Evolutionary conservation across 306 rosid genomes (phyloP).

Genomic region (Medicago arabica): DNA sequence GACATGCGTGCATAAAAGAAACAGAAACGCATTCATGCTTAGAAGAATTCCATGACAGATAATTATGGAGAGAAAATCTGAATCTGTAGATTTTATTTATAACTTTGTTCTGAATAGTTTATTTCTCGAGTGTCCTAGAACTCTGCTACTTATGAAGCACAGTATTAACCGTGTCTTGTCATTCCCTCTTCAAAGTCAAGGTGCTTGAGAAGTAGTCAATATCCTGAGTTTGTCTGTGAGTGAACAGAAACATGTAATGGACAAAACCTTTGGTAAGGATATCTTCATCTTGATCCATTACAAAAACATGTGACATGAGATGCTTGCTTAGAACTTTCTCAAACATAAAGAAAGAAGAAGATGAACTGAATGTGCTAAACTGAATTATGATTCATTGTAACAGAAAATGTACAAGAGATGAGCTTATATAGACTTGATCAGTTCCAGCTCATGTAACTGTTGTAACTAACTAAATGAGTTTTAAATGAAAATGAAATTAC

Average conservation of each 20-base stretch:
- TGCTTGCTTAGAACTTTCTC: not conserved
- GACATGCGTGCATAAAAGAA: slow-evolving; percentile 37
- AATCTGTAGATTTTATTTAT: not conserved
- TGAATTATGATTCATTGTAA: too few species aligned
- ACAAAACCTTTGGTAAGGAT: not conserved
- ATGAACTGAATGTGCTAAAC: too few species aligned
- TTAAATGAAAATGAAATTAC: too few species aligned
- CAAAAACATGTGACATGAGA: not conserved
- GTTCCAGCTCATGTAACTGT: too few species aligned
- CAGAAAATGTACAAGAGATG: too few species aligned
- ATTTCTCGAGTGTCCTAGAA: too few species aligned
- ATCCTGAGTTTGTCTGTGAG: not conserved
- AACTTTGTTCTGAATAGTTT: not conserved
- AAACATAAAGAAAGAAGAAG: too few species aligned
- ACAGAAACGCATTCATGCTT: slow-evolving; percentile 6
- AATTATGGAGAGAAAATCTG: slow-evolving; percentile 13
- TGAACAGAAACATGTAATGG: not conserved
- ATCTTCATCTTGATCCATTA: not conserved
- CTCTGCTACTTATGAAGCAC: not conserved
- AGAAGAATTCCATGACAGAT: not conserved
- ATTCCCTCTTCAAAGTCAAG: not conserved
- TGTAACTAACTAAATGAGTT: too few species aligned
- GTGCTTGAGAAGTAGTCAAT: not conserved
- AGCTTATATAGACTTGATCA: too few species aligned
- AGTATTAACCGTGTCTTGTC: not conserved